Conservation (phyloP, 169 alveolate genomes). For the Theileria luwenshuni region DNA sequence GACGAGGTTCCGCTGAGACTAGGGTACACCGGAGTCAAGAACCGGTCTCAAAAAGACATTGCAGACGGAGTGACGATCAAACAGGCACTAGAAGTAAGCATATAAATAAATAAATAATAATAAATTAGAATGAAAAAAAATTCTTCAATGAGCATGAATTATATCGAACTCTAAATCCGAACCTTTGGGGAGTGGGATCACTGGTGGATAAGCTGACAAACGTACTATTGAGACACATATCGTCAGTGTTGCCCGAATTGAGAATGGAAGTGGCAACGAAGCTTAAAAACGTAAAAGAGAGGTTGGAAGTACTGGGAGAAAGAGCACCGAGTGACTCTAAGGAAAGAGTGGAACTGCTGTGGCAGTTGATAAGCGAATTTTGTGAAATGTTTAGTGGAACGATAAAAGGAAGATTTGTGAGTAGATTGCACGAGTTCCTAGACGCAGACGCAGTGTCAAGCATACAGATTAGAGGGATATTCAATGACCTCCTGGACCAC, state of each 20-base stretch:
- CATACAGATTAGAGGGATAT: conserved; percentile 84
- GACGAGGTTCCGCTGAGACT: conserved; percentile 94
- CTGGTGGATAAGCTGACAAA: conserved; percentile 93
- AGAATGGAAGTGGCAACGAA: conserved; percentile 86
- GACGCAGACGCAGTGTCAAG: conserved; percentile 84
- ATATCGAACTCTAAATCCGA: conserved; percentile 90
- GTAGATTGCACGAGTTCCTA: conserved; percentile 81
- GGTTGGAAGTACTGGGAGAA: conserved; percentile 88
- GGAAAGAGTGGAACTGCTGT: conserved; percentile 92
- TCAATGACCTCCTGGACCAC: conserved; percentile 91
- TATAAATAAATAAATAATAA: neutral
- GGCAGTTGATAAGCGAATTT: conserved; percentile 97
- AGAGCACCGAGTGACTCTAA: conserved; percentile 89
- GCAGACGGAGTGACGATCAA: conserved; percentile 87
- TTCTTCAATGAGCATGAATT: conserved; percentile 92
- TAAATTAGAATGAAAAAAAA: conserved; percentile 81
- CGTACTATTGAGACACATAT: conserved; percentile 93
- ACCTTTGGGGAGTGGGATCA: conserved; percentile 93
- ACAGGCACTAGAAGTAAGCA: conserved; percentile 83
- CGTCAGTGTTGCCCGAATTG: conserved; percentile 94
- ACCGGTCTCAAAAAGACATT: conserved; percentile 91
- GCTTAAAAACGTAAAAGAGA: conserved; percentile 78
- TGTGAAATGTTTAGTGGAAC: conserved; percentile 93
- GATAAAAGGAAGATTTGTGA: conserved; percentile 93
- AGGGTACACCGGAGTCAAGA: conserved; percentile 96